Evolutionary conservation across 305 asterid genomes (phyloP).

Genomic region (Solanum hybrid): DNA sequence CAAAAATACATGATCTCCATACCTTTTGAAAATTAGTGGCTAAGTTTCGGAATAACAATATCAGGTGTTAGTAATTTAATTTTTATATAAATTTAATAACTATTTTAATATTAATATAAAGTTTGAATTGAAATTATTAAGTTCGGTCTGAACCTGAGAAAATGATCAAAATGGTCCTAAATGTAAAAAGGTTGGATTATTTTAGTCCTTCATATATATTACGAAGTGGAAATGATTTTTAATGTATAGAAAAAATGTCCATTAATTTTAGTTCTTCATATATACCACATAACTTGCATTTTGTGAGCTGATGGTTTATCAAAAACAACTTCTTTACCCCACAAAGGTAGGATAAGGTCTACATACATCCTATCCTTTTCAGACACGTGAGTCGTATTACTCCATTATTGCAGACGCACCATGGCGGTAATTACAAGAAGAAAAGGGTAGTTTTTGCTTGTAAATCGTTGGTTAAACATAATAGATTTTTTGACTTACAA

Average conservation of each 20-base stretch:
- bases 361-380: background rate
- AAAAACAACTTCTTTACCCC: background rate
- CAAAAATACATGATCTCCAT: background rate
- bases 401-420: background rate
- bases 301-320: background rate
- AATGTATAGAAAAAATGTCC: background rate
- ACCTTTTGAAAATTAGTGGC: background rate
- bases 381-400: background rate
- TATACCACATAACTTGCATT: background rate
- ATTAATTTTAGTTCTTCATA: background rate
- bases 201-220: background rate
- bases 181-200: background rate
- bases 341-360: no score
- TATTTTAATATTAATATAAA: background rate
- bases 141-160: rapidly evolving
- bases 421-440: no score
- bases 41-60: background rate
- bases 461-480: background rate
- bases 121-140: background rate
- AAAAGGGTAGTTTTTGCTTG: background rate
- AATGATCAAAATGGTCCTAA: background rate
- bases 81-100: background rate
- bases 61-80: background rate
- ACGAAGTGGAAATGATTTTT: background rate
- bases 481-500: background rate